These are phyloP conservation scores for Acanthamoeba rhysodes DNA, from an alignment of 208 protist genomes.

Conservation along the genomic window DNA sequence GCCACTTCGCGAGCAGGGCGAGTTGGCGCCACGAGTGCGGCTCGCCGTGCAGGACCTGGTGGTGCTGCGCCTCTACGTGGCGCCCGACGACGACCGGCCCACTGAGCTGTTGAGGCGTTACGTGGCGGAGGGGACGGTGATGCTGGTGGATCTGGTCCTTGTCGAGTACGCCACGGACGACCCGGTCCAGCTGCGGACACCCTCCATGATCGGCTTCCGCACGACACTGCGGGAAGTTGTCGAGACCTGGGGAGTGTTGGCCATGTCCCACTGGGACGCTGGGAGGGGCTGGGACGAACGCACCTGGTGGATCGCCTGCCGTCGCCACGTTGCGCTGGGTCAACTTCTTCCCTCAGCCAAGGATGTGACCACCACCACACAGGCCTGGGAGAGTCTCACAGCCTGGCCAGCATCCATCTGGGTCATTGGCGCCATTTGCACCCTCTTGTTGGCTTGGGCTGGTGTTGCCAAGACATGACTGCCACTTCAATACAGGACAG, in stretches of 20 bases:
- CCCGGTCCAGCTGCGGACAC: not conserved
- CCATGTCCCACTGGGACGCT: not conserved
- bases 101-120: not conserved
- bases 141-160: not conserved
- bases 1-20: too few species aligned
- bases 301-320: not conserved
- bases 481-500: too few species aligned
- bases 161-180: not conserved
- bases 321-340: not conserved
- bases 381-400: too few species aligned
- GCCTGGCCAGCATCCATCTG: too few species aligned
- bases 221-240: not conserved
- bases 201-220: not conserved
- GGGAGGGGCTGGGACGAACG: not conserved
- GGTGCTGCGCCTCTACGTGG: not conserved
- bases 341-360: too few species aligned
- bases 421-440: too few species aligned
- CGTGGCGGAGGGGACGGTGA: not conserved
- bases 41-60: not conserved
- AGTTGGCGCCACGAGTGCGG: too few species aligned
- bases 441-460: too few species aligned
- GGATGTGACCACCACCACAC: fast-evolving
- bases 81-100: not conserved
- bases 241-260: not conserved
- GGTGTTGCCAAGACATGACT: too few species aligned